Conservation (phyloP, 495 filamentous ascomycete species). For the Apodospora peruviana region DNA sequence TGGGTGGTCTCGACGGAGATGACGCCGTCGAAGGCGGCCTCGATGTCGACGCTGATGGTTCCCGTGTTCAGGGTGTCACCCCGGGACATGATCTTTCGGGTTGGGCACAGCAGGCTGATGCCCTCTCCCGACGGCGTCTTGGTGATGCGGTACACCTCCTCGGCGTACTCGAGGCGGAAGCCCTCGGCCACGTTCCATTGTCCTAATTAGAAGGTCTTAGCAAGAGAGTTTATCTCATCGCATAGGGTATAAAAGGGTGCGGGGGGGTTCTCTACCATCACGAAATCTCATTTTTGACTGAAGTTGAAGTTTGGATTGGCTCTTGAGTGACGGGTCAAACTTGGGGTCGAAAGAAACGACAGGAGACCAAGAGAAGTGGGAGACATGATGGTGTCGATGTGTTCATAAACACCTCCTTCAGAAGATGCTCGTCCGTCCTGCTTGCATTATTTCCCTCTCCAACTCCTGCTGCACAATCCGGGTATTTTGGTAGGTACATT, state of each 20-base stretch:
- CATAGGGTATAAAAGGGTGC: neutral
- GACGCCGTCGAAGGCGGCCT: conserved; percentile 52
- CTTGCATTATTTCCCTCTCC: too few relatives aligned
- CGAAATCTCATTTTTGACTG: conserved; percentile 11
- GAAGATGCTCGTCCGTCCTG: too few relatives aligned
- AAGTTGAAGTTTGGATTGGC: neutral
- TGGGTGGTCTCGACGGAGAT: conserved; percentile 60
- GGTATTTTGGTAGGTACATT: too few relatives aligned
- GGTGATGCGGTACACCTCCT: conserved; percentile 45
- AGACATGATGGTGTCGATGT: too few relatives aligned
- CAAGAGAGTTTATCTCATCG: neutral
- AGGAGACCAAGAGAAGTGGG: too few relatives aligned
- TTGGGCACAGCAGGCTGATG: conserved; percentile 45
- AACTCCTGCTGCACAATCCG: too few relatives aligned
- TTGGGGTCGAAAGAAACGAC: too few relatives aligned
- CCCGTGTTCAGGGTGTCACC: conserved; percentile 56
- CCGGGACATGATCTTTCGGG: conserved; percentile 38
- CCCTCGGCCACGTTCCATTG: conserved; percentile 44
- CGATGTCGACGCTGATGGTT: conserved; percentile 40
- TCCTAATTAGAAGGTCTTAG: too few relatives aligned
- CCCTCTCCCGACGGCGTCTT: conserved; percentile 28
- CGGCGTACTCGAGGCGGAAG: conserved; percentile 48
- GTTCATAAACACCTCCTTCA: too few relatives aligned
- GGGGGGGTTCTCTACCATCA: conserved; percentile 3
- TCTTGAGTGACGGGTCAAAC: neutral